Evolutionary conservation across 331 rosid genomes (phyloP).

Genomic region (Malus hybrid): DNA sequence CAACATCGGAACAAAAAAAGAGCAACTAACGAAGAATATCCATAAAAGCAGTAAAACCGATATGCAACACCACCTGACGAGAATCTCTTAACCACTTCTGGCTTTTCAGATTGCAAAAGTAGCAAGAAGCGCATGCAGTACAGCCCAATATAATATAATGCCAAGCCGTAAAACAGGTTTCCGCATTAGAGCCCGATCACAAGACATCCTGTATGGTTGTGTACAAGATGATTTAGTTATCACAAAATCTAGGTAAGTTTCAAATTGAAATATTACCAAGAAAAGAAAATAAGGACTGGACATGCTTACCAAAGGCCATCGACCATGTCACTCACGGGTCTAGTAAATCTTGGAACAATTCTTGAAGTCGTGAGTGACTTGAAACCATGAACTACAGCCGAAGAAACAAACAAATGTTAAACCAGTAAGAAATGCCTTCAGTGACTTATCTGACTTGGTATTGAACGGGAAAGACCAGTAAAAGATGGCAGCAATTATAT

Average conservation of each 20-base stretch:
- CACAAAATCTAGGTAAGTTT: neutral
- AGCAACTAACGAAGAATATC: too few species aligned
- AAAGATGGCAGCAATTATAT: neutral
- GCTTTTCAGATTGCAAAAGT: slow-evolving; percentile 59
- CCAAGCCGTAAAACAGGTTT: slow-evolving; percentile 81
- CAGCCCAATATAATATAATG: slow-evolving; percentile 78
- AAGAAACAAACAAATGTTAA: slow-evolving; percentile 10
- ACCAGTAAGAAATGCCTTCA: neutral
- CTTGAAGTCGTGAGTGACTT: slow-evolving; percentile 83
- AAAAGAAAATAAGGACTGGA: neutral
- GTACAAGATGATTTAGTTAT: slow-evolving; percentile 6
- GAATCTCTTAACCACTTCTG: slow-evolving; percentile 27
- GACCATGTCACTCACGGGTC: slow-evolving; percentile 78
- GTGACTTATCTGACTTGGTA: neutral
- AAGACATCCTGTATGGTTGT: slow-evolving; percentile 68
- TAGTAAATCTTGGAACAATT: slow-evolving; percentile 82
- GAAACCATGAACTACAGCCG: slow-evolving; percentile 77
- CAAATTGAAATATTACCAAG: neutral
- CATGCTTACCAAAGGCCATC: slow-evolving; percentile 87
- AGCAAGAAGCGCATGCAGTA: slow-evolving; percentile 81
- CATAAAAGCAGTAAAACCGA: too few species aligned
- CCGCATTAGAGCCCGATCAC: slow-evolving; percentile 94
- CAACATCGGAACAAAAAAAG: too few species aligned
- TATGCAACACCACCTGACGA: too few species aligned
- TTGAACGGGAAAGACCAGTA: slow-evolving; percentile 2